Evolutionary conservation across 73 alveolate species (phyloP).

Genomic region (Tetrahymena malaccensis): DNA sequence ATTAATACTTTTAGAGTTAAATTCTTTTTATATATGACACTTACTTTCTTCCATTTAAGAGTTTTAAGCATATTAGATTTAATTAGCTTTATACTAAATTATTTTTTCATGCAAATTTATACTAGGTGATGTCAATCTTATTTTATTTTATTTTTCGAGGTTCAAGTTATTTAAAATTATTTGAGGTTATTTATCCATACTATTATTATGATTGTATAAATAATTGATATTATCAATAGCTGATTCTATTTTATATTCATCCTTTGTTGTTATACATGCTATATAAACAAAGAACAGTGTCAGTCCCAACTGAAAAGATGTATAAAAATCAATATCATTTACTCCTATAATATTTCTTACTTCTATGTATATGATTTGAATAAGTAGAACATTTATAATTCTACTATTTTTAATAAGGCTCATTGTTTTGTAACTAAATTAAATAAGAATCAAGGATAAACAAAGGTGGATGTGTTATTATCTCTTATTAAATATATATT

Average conservation of each 20-base stretch:
- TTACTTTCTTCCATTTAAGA: not conserved
- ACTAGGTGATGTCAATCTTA: not conserved
- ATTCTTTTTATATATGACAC: not conserved
- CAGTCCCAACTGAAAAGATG: not conserved
- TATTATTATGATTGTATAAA: not conserved
- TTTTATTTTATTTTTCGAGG: not conserved
- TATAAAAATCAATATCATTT: not conserved
- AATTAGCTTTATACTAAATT: not conserved
- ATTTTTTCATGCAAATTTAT: not conserved
- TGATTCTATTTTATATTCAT: not conserved
- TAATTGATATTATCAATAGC: not conserved
- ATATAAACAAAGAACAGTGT: not conserved
- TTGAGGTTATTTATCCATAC: not conserved
- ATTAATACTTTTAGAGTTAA: not conserved
- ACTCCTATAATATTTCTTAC: not conserved
- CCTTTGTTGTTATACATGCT: not conserved
- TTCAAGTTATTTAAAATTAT: not conserved
- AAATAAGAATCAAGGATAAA: not conserved
- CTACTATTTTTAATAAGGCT: not conserved
- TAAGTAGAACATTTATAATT: not conserved
- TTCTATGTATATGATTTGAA: not conserved
- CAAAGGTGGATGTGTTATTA: not conserved
- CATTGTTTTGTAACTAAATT: not conserved
- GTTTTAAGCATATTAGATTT: not conserved
- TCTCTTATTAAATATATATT: not conserved